Evolutionary conservation across 2,329 filamentous ascomycete genomes (phyloP).

Genomic region (Neonectria neomacrospora): DNA sequence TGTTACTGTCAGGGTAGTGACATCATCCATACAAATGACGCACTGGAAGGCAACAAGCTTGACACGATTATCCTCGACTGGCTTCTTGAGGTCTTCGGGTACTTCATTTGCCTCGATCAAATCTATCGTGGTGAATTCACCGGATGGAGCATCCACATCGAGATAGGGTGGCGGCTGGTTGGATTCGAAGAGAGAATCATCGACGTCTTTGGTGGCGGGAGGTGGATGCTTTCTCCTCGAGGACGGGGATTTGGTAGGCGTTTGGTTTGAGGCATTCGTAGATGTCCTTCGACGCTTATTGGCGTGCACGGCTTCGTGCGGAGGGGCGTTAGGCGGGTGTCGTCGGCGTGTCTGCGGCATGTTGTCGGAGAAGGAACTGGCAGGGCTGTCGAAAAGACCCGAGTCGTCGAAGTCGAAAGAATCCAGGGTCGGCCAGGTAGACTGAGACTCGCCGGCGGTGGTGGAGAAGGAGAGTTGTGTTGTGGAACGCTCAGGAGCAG

Average conservation of each 20-base stretch:
- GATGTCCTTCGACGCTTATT: slow-evolving; percentile 45
- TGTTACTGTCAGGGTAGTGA: slow-evolving; percentile 68
- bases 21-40: slow-evolving; percentile 75
- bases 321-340: slow-evolving; percentile 30
- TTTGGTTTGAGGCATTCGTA: slow-evolving; percentile 19
- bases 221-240: slow-evolving; percentile 17
- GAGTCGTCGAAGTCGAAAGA: slow-evolving; percentile 45
- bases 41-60: slow-evolving; percentile 70
- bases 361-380: slow-evolving; percentile 45
- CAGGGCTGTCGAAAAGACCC: slow-evolving; percentile 40
- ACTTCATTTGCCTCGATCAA: slow-evolving; percentile 56
- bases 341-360: slow-evolving; percentile 43
- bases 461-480: slow-evolving; percentile 39
- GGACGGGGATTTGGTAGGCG: slow-evolving; percentile 19
- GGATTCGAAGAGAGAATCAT: slow-evolving; percentile 47
- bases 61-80: slow-evolving; percentile 59
- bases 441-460: slow-evolving; percentile 41
- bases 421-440: slow-evolving; percentile 44
- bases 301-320: slow-evolving; percentile 23
- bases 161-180: slow-evolving; percentile 28
- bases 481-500: slow-evolving; percentile 35
- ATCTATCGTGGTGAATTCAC: slow-evolving; percentile 49
- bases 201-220: slow-evolving; percentile 30
- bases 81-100: slow-evolving; percentile 56
- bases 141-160: slow-evolving; percentile 30